These are phyloP conservation scores for Colletotrichum camelliae DNA, from an alignment of 2,329 filamentous ascomycete species.

Conservation along the genomic window DNA sequence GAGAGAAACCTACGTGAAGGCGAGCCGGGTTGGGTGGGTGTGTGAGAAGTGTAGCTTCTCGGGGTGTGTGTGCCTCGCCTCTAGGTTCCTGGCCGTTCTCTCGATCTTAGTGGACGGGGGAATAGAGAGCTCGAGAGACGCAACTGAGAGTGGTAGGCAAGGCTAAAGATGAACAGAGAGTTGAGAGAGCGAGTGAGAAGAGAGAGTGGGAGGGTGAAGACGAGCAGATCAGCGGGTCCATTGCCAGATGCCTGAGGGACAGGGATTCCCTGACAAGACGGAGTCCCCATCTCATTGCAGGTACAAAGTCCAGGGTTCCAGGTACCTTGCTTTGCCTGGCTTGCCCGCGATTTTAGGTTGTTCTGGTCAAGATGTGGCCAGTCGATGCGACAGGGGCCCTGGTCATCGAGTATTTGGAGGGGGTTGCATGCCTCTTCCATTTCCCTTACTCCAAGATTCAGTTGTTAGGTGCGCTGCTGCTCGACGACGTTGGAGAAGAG, in stretches of 20 bases:
- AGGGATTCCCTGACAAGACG: conserved; percentile 7
- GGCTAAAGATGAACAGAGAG: conserved; percentile 1
- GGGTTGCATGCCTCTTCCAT: conserved; percentile 1
- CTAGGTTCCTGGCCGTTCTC: neutral
- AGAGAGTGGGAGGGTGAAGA: conserved; percentile 17
- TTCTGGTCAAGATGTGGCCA: conserved; percentile 16
- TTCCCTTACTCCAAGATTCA: neutral
- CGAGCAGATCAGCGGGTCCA: conserved; percentile 23
- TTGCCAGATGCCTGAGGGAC: conserved; percentile 16
- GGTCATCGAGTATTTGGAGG: conserved; percentile 9
- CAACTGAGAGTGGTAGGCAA: conserved; percentile 6
- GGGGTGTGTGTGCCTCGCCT: conserved; percentile 16
- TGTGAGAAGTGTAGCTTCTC: neutral
- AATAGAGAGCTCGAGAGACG: conserved; percentile 6
- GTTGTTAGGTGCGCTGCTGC: neutral
- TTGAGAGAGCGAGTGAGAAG: conserved; percentile 5
- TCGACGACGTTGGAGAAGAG: conserved; percentile 12
- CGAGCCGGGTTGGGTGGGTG: conserved; percentile 19
- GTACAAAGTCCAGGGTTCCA: conserved; percentile 8
- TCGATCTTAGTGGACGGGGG: conserved; percentile 14
- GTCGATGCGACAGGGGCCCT: conserved; percentile 13
- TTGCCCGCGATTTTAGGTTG: conserved; percentile 22
- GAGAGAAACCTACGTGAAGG: conserved; percentile 21
- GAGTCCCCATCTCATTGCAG: conserved; percentile 10
- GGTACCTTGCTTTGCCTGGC: conserved; percentile 17